phyloP scores from a whole-genome alignment of 139 green algal genomes.

The Chlamydomonas urium region DNA sequence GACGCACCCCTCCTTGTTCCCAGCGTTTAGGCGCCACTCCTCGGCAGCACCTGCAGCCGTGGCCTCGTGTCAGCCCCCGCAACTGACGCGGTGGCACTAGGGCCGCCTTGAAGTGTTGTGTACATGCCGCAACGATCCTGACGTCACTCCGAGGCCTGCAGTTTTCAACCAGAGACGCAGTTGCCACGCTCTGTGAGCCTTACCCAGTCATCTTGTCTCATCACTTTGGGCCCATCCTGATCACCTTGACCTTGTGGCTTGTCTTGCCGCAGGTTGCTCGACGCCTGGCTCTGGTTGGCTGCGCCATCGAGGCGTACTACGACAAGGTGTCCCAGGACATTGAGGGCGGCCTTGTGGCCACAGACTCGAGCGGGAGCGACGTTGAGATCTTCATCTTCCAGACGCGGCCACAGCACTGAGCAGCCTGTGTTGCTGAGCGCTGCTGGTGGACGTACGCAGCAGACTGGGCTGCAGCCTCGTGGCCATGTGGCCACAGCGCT shows the following conservation, averaged over 20 bases:
- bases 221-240: not conserved
- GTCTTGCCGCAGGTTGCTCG: not conserved
- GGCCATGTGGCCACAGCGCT: too few relatives aligned
- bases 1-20: not conserved
- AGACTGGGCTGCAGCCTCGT: too few relatives aligned
- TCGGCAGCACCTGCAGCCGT: not conserved
- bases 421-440: not conserved
- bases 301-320: conserved; percentile 5
- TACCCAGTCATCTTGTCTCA: not conserved
- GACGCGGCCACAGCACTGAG: conserved; percentile 76
- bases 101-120: not conserved
- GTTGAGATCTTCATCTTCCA: conserved; percentile 74
- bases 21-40: not conserved
- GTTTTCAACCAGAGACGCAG: not conserved
- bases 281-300: conserved; percentile 7
- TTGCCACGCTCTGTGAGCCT: not conserved
- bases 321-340: conserved; percentile 79
- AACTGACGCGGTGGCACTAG: too few relatives aligned
- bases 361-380: not conserved
- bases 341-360: conserved; percentile 80
- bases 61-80: too few relatives aligned
- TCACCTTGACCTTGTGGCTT: not conserved
- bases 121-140: not conserved
- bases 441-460: too few relatives aligned
- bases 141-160: not conserved